These are phyloP conservation scores for Euclidium syriacum DNA, from an alignment of 345 rosid genomes.

Conservation along the genomic window DNA sequence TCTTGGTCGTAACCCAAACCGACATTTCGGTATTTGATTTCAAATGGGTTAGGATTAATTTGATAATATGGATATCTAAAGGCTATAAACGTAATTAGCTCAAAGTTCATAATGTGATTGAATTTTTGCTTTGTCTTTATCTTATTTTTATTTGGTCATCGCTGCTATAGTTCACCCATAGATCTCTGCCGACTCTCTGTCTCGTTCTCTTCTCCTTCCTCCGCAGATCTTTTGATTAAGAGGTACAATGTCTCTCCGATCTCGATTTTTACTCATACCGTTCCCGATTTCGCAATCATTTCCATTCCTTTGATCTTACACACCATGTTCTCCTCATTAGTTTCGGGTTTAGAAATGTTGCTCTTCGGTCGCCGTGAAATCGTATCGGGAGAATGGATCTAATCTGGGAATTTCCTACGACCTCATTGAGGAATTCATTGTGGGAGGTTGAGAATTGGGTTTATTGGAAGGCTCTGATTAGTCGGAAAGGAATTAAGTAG, in stretches of 20 bases:
- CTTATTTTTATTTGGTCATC: too few species aligned
- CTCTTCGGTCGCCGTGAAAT: neutral
- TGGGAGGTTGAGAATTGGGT: neutral
- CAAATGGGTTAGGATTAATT: too few species aligned
- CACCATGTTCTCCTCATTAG: neutral
- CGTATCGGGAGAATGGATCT: neutral
- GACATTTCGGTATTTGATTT: too few species aligned
- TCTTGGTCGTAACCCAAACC: too few species aligned
- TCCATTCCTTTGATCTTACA: neutral
- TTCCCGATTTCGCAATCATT: neutral
- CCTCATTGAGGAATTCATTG: neutral
- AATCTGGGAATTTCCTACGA: neutral
- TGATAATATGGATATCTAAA: too few species aligned
- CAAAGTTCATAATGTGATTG: neutral
- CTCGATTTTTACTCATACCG: neutral
- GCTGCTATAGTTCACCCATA: neutral
- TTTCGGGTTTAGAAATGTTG: neutral
- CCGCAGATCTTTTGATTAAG: slow-evolving; percentile 7
- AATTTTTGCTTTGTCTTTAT: too few species aligned
- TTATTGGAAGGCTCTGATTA: neutral
- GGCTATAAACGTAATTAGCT: neutral
- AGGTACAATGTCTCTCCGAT: slow-evolving; percentile 20
- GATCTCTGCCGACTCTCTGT: slow-evolving; percentile 2
- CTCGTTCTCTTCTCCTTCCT: neutral
- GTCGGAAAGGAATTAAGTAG: neutral